Evolutionary conservation across 1,284 basidiomycete species (phyloP).

Genomic region (Microbotryum intermedium): DNA sequence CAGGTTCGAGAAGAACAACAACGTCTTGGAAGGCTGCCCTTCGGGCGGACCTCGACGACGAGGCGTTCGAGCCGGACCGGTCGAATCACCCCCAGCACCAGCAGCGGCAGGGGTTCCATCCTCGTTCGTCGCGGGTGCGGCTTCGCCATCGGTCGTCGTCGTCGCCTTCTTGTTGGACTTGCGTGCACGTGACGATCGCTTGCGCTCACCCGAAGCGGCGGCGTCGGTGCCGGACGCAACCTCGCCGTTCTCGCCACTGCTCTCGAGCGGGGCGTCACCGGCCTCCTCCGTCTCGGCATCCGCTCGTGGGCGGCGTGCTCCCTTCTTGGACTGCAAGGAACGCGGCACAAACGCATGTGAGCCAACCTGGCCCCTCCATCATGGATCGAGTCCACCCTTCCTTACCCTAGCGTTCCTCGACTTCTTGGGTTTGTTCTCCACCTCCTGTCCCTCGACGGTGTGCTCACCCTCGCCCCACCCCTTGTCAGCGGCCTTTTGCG

Average conservation of each 20-base stretch:
- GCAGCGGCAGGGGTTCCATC: slow-evolving; percentile 37
- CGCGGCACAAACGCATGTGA: background rate
- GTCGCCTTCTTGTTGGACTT: slow-evolving; percentile 49
- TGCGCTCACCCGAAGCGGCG: slow-evolving; percentile 3
- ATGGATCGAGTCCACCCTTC: no score
- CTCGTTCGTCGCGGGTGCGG: slow-evolving; percentile 28
- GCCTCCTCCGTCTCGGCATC: slow-evolving; percentile 30
- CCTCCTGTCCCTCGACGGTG: slow-evolving; percentile 51
- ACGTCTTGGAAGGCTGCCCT: slow-evolving; percentile 71
- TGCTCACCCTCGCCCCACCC: slow-evolving; percentile 44
- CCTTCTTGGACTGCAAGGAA: background rate
- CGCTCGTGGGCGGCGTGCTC: slow-evolving; percentile 18
- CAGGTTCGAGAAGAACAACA: slow-evolving; percentile 90
- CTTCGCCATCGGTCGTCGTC: slow-evolving; percentile 49
- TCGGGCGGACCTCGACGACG: slow-evolving; percentile 63
- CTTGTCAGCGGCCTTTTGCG: slow-evolving; percentile 19
- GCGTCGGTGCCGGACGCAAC: slow-evolving; percentile 11
- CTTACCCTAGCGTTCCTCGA: slow-evolving; percentile 47
- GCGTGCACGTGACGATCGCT: slow-evolving; percentile 14
- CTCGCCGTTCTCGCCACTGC: slow-evolving; percentile 13
- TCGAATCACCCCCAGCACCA: slow-evolving; percentile 35
- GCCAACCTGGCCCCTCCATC: slow-evolving; percentile 9
- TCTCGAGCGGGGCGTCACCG: slow-evolving; percentile 20
- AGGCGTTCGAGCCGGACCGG: slow-evolving; percentile 41
- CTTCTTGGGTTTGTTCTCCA: slow-evolving; percentile 64